These are phyloP conservation scores for Pleurozium schreberi DNA, from an alignment of 225 moss, liverwort and hornwort species.

Conservation along the genomic window DNA sequence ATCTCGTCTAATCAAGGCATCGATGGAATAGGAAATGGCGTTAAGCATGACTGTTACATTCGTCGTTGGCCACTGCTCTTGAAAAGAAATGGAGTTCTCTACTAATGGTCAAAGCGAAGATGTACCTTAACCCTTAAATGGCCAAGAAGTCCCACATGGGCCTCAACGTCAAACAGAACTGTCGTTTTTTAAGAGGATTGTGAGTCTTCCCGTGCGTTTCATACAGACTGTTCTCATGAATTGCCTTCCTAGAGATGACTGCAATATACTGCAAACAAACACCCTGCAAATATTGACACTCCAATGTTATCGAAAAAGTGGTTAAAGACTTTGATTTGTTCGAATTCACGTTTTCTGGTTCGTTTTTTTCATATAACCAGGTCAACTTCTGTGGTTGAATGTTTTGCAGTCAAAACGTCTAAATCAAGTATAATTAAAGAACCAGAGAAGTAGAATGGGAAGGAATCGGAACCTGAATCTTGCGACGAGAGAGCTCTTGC, in stretches of 20 bases:
- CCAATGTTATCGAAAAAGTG: background rate
- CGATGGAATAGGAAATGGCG: background rate
- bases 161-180: background rate
- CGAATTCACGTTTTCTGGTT: background rate
- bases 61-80: background rate
- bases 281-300: too few species aligned
- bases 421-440: background rate
- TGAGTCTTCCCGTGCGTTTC: background rate
- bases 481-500: background rate
- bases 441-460: background rate
- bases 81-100: background rate
- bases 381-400: background rate
- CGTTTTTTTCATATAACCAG: background rate
- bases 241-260: background rate
- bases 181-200: background rate
- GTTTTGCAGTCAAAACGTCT: background rate
- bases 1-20: background rate
- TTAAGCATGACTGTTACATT: background rate
- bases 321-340: background rate
- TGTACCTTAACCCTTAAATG: background rate
- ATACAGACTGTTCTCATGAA: background rate
- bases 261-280: background rate
- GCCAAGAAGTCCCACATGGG: background rate
- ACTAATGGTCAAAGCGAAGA: background rate
- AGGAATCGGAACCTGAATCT: background rate